phyloP scores from a whole-genome alignment of 441 rosid species.

The Aleurites moluccanus region DNA sequence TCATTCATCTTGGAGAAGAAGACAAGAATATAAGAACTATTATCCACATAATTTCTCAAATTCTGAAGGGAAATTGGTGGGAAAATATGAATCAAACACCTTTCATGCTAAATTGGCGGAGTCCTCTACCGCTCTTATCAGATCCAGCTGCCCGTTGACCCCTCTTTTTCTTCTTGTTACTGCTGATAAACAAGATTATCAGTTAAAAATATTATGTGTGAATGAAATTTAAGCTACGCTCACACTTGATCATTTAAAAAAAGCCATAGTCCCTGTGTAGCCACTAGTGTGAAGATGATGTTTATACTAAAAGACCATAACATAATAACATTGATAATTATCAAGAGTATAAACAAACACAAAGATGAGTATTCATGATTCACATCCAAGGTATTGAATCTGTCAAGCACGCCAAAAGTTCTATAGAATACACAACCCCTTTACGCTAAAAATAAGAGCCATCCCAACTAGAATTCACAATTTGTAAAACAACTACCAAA shows the following conservation, averaged over 20 bases:
- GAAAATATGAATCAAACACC: slow-evolving; percentile 40
- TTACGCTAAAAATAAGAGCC: not conserved
- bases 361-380: not conserved
- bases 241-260: slow-evolving; percentile 11
- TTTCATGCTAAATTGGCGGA: slow-evolving; percentile 98
- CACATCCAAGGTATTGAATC: not conserved
- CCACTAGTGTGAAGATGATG: not conserved
- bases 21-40: not conserved
- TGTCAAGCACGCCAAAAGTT: not conserved
- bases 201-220: slow-evolving; percentile 1
- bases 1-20: not conserved
- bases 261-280: not conserved
- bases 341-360: not conserved
- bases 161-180: slow-evolving; percentile 87
- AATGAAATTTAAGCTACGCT: slow-evolving; percentile 1
- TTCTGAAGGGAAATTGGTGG: not conserved
- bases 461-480: not conserved
- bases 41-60: not conserved
- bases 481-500: not conserved
- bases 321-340: not conserved
- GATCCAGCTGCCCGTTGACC: slow-evolving; percentile 79
- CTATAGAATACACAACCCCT: not conserved
- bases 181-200: slow-evolving; percentile 29
- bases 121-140: slow-evolving; percentile 94
- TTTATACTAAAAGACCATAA: not conserved